Percentiles rank a stretch among this genome's conserved stretches.
Conservation (phyloP, 306 rosid genomes). For the Vachellia collinsii region DNA sequence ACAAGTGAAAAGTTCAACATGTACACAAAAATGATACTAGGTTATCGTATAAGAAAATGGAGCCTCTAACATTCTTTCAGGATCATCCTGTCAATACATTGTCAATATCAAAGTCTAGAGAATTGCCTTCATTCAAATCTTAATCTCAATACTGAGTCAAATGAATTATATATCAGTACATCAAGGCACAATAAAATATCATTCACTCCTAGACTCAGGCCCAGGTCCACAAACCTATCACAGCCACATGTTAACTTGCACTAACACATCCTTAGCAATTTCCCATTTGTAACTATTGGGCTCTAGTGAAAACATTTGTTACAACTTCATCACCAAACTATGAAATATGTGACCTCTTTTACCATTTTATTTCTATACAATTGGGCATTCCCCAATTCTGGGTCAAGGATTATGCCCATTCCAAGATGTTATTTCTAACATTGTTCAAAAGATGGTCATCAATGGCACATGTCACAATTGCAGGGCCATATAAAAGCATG, state of each 20-base stretch:
- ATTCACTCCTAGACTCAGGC: neutral
- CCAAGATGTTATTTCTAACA: neutral
- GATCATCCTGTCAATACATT: neutral
- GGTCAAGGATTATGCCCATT: neutral
- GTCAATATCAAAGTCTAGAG: neutral
- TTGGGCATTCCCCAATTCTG: neutral
- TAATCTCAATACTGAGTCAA: neutral
- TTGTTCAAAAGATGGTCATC: neutral
- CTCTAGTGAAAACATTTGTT: neutral
- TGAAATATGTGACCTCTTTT: neutral
- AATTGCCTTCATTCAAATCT: neutral
- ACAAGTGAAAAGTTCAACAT: slow-evolving; percentile 20
- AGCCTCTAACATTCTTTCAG: neutral
- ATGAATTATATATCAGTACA: neutral
- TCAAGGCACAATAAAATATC: neutral
- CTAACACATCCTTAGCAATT: neutral
- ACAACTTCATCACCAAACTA: neutral
- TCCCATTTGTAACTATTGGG: neutral
- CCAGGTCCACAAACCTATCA: neutral
- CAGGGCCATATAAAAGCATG: neutral
- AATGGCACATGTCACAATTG: neutral
- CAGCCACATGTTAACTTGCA: neutral
- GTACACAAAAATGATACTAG: neutral
- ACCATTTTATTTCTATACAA: neutral
- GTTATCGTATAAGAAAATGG: slow-evolving; percentile 9